Conservation (phyloP, 202 grass and related monocot species). For the Sporobolus alterniflorus region DNA sequence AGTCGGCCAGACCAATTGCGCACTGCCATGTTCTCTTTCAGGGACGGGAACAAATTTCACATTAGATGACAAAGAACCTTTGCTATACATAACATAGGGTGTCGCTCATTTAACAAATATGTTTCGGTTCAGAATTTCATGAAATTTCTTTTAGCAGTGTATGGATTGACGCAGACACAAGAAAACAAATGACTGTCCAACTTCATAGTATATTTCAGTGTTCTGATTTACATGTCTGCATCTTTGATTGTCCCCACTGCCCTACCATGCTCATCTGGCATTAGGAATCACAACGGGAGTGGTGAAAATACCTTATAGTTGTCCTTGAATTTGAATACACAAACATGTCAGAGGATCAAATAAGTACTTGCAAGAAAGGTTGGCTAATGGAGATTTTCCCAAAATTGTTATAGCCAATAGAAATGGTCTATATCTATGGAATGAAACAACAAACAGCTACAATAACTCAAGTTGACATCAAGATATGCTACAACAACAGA, state of each 20-base stretch:
- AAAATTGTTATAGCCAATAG: slow-evolving; percentile 40
- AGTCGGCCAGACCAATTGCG: slow-evolving; percentile 63
- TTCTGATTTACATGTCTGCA: too few species aligned
- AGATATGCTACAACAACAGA: slow-evolving; percentile 63
- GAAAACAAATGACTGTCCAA: neutral
- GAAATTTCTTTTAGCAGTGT: neutral
- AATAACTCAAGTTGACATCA: neutral
- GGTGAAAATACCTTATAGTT: too few species aligned
- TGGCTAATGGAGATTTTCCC: neutral
- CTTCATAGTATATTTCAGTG: neutral
- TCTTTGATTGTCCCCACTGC: too few species aligned
- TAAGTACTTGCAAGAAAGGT: neutral
- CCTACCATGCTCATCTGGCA: too few species aligned
- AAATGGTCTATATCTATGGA: slow-evolving; percentile 41
- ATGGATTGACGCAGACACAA: slow-evolving; percentile 37
- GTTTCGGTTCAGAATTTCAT: neutral
- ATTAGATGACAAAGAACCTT: too few species aligned
- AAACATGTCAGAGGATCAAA: neutral
- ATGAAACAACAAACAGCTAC: slow-evolving; percentile 49
- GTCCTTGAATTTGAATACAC: neutral
- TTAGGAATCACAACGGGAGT: too few species aligned
- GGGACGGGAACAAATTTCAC: slow-evolving; percentile 71
- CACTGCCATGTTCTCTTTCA: too few species aligned
- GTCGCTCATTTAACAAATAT: slow-evolving; percentile 1
- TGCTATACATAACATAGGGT: too few species aligned